Evolutionary conservation across 2,329 filamentous ascomycete genomes (phyloP).

Genomic region (Fusarium sublunatum): DNA sequence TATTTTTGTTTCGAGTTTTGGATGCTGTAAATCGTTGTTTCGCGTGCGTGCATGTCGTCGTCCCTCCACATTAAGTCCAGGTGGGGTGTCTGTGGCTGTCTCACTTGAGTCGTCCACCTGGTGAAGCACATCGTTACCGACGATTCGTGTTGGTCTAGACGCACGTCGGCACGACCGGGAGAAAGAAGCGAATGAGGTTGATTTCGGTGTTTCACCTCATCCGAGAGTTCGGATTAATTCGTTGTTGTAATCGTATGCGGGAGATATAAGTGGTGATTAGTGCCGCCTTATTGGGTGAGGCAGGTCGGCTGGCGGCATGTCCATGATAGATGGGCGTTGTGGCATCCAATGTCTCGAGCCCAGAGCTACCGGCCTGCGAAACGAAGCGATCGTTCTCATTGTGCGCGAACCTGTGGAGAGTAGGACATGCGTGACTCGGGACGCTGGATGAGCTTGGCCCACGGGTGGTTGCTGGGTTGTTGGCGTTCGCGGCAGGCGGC

Average conservation of each 20-base stretch:
- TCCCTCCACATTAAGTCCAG: constrained; percentile 9
- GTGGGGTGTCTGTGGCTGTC: constrained; percentile 29
- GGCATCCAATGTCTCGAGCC: constrained; percentile 6
- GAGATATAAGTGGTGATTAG: constrained; percentile 8
- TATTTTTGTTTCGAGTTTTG: constrained; percentile 28
- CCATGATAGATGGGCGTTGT: constrained; percentile 1
- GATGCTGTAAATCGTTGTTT: constrained; percentile 32
- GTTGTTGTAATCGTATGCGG: constrained; percentile 13
- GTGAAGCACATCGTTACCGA: constrained; percentile 21
- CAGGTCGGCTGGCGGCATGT: constrained; percentile 31
- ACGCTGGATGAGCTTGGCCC: constrained; percentile 53
- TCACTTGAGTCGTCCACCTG: constrained; percentile 29
- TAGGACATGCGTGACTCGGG: constrained; percentile 48
- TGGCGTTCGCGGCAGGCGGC: constrained; percentile 56
- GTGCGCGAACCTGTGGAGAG: constrained; percentile 47
- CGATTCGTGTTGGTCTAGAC: constrained; percentile 11
- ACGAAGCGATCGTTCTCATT: constrained; percentile 32
- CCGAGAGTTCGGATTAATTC: constrained; percentile 24
- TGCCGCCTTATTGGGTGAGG: constrained; percentile 26
- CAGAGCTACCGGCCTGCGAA: constrained; percentile 20
- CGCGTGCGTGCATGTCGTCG: constrained; percentile 18
- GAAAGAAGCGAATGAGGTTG: constrained; percentile 16
- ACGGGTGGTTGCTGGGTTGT: constrained; percentile 53
- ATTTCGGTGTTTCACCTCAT: constrained; percentile 25
- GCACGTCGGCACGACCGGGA: constrained; percentile 9